phyloP scores from a whole-genome alignment of 2,329 filamentous ascomycete genomes.

The Ophiocordyceps sinensis region DNA sequence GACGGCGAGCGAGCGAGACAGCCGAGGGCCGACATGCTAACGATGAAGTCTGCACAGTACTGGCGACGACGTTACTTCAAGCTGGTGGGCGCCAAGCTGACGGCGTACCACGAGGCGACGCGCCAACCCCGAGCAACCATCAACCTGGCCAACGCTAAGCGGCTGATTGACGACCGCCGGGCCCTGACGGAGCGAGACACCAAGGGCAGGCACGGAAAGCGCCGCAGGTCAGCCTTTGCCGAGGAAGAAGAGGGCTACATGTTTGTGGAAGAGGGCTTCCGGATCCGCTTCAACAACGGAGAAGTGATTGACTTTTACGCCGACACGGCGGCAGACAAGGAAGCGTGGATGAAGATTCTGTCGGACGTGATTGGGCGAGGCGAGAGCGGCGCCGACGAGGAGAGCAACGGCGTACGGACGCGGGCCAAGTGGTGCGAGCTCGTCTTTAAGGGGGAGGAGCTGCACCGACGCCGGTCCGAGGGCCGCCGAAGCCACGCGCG shows the following conservation, averaged over 20 bases:
- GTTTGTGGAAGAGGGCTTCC: constrained; percentile 98
- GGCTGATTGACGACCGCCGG: constrained; percentile 83
- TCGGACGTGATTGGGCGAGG: constrained; percentile 52
- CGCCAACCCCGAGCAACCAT: constrained; percentile 93
- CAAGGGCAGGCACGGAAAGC: constrained; percentile 58
- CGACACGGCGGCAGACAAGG: constrained; percentile 74
- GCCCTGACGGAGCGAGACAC: constrained; percentile 74
- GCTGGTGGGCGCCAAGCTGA: constrained; percentile 77
- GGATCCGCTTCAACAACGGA: constrained; percentile 94
- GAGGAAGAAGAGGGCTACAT: constrained; percentile 99
- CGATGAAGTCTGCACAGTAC: constrained; percentile 42
- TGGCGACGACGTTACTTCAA: constrained; percentile 98
- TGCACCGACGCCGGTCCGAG: constrained; percentile 39
- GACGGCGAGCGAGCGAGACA: not conserved
- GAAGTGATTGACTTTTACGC: constrained; percentile 98
- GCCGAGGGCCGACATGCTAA: constrained; percentile 21
- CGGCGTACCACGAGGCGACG: constrained; percentile 90
- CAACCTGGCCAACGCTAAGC: constrained; percentile 83
- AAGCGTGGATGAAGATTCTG: constrained; percentile 86
- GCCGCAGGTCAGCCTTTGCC: constrained; percentile 87
- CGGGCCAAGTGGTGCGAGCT: constrained; percentile 53
- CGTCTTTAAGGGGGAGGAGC: constrained; percentile 49
- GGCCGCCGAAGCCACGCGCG: constrained; percentile 37
- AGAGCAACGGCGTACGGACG: constrained; percentile 22
- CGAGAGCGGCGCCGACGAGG: constrained; percentile 32